Percentiles rank a stretch among this genome's conserved stretches.
Conservation (phyloP, 192 early-diverging fungal genomes). For the Chytriomyces confervae region DNA sequence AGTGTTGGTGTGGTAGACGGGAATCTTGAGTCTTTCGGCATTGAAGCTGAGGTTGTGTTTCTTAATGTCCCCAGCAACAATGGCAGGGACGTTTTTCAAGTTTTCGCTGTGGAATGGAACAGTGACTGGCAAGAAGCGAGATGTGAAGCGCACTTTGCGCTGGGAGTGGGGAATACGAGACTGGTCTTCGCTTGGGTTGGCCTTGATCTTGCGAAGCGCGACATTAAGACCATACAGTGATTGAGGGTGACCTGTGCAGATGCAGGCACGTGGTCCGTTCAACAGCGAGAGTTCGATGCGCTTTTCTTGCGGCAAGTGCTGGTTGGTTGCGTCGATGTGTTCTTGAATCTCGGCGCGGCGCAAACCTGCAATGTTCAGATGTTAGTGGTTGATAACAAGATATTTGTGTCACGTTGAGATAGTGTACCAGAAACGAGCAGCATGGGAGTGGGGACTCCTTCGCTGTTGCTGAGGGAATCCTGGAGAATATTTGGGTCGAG, state of each 20-base stretch:
- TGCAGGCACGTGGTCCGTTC: constrained; percentile 88
- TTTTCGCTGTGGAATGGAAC: constrained; percentile 91
- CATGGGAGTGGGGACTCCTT: constrained; percentile 94
- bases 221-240: constrained; percentile 92
- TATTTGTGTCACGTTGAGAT: background rate
- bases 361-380: constrained; percentile 51
- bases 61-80: constrained; percentile 73
- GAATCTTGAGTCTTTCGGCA: constrained; percentile 70
- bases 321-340: constrained; percentile 87
- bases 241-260: constrained; percentile 89
- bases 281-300: constrained; percentile 85
- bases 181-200: constrained; percentile 82
- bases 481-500: constrained; percentile 86
- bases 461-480: constrained; percentile 86
- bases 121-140: constrained; percentile 90
- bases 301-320: constrained; percentile 80
- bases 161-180: constrained; percentile 86
- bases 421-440: constrained; percentile 73
- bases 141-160: constrained; percentile 88
- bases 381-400: background rate
- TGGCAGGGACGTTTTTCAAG: constrained; percentile 67
- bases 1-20: constrained; percentile 80
- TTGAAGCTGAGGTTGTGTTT: constrained; percentile 67
- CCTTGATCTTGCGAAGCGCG: constrained; percentile 90
- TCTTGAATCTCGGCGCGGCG: constrained; percentile 82